These are phyloP conservation scores for Pilaira anomala DNA, from an alignment of 192 early-diverging fungal species.

Conservation along the genomic window DNA sequence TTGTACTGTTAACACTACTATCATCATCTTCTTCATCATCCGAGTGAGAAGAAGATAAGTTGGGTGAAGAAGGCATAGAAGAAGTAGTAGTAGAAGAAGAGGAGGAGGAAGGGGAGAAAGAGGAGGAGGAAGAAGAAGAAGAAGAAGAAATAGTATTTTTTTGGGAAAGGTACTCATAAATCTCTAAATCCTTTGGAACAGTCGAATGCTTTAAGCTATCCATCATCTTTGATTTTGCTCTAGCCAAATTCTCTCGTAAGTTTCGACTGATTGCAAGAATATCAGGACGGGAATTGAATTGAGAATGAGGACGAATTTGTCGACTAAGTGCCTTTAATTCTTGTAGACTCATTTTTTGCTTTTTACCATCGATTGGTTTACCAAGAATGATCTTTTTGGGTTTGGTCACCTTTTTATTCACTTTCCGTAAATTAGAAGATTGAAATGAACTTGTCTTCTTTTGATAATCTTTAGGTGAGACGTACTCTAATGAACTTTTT, in stretches of 20 bases:
- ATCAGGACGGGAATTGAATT: slow-evolving; percentile 10
- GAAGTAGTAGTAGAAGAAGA: not conserved
- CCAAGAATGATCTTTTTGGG: slow-evolving; percentile 9
- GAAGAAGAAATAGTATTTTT: not conserved
- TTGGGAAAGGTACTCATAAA: slow-evolving; percentile 6
- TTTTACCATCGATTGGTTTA: not conserved
- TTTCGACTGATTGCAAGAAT: slow-evolving; percentile 10
- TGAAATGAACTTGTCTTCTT: slow-evolving; percentile 5
- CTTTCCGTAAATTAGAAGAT: slow-evolving; percentile 1
- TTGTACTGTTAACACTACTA: not conserved
- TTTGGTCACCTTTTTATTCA: slow-evolving; percentile 9
- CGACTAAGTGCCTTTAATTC: slow-evolving; percentile 12
- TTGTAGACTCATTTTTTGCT: slow-evolving; percentile 12
- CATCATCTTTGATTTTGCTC: slow-evolving; percentile 12
- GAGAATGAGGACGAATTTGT: not conserved
- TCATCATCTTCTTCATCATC: not conserved
- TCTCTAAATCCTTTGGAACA: slow-evolving; percentile 12
- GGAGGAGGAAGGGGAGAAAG: not conserved
- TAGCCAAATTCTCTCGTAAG: slow-evolving; percentile 1
- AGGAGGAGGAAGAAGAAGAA: not conserved
- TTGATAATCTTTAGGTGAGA: slow-evolving; percentile 3
- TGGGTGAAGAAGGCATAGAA: not conserved
- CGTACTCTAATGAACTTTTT: not conserved
- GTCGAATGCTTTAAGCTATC: not conserved
- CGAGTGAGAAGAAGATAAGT: not conserved